Conservation (phyloP, 2,329 filamentous ascomycete genomes). For the Colletotrichum brevisporum region DNA sequence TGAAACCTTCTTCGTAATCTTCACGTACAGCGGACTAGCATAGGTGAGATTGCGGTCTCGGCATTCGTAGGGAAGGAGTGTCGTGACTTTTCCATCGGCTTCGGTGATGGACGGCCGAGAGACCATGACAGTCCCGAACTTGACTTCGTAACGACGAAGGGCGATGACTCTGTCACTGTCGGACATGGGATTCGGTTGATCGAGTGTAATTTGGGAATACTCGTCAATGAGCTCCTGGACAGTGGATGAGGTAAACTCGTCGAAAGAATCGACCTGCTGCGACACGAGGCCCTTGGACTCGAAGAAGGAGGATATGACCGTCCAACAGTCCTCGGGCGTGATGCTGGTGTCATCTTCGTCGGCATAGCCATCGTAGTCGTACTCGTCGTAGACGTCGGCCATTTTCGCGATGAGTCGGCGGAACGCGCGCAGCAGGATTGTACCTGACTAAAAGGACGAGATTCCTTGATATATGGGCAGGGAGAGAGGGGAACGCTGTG, state of each 20-base stretch:
- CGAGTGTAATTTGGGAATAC: conserved; percentile 91
- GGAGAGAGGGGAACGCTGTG: too few relatives aligned
- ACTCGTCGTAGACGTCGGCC: conserved; percentile 71
- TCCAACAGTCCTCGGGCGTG: conserved; percentile 98
- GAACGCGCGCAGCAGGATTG: neutral
- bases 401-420: conserved; percentile 52
- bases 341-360: conserved; percentile 79
- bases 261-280: conserved; percentile 97
- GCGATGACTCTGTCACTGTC: conserved; percentile 84
- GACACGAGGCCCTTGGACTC: conserved; percentile 95
- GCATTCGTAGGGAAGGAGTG: conserved; percentile 93
- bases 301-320: conserved; percentile 97
- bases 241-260: conserved; percentile 94
- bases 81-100: conserved; percentile 88
- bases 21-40: conserved; percentile 89
- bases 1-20: conserved; percentile 87
- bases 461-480: neutral
- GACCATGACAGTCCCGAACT: conserved; percentile 91
- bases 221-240: conserved; percentile 96
- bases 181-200: conserved; percentile 87
- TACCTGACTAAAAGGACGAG: neutral
- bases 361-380: conserved; percentile 76
- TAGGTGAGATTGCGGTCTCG: conserved; percentile 97
- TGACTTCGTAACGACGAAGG: conserved; percentile 93
- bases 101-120: conserved; percentile 93